Percentiles rank a stretch among this genome's conserved stretches.
Evolutionary conservation across 1,284 basidiomycete species (phyloP).

Genomic region (Cryptococcus maquisensis): DNA sequence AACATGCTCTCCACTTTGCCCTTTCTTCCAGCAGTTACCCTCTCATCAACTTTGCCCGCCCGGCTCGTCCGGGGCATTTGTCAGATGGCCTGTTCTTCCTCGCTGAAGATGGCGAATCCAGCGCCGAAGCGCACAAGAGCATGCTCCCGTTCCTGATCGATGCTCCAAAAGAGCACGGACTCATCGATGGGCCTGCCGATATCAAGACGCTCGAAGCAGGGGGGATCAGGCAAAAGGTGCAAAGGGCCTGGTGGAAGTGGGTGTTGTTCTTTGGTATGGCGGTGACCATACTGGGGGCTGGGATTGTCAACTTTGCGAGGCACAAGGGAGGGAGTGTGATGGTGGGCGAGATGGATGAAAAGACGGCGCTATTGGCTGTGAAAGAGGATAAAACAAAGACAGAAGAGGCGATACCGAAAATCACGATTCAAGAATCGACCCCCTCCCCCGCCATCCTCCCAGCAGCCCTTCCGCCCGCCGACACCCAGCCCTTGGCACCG

Average conservation of each 20-base stretch:
- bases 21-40: slow-evolving; percentile 45
- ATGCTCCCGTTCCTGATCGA: slow-evolving; percentile 42
- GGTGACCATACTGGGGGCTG: background rate
- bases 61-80: slow-evolving; percentile 33
- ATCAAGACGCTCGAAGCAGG: background rate
- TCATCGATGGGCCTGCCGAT: background rate
- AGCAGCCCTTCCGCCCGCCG: background rate
- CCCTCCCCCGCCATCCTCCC: background rate
- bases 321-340: background rate
- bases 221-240: background rate
- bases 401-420: slow-evolving; percentile 11
- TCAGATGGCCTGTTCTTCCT: slow-evolving; percentile 42
- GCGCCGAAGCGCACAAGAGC: slow-evolving; percentile 19
- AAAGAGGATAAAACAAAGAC: background rate
- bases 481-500: background rate
- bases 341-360: background rate
- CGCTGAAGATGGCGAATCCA: slow-evolving; percentile 21
- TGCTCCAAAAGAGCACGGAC: slow-evolving; percentile 31
- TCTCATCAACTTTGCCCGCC: slow-evolving; percentile 42
- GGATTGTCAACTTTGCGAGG: background rate
- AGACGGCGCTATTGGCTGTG: background rate
- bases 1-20: slow-evolving; percentile 31
- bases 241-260: background rate
- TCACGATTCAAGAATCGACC: background rate
- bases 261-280: background rate